phyloP scores from a whole-genome alignment of 176 grass and related monocot genomes.

The Zoysia pacifica region DNA sequence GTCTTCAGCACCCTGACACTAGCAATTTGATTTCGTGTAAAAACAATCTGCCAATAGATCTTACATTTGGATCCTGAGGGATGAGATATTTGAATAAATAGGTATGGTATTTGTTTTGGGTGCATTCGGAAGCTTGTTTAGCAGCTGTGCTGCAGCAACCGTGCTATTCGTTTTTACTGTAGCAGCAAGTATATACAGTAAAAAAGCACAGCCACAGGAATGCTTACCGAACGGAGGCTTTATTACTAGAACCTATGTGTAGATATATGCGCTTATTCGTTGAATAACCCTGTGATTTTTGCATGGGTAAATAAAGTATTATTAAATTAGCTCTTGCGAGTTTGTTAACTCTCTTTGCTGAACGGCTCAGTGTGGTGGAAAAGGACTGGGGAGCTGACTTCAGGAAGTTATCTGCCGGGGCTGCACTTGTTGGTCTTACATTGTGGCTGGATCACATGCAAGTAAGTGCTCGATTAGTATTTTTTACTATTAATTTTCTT shows the following conservation, averaged over 20 bases:
- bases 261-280: background rate
- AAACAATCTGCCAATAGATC: constrained; percentile 25
- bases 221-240: too few species aligned
- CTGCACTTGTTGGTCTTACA: constrained; percentile 79
- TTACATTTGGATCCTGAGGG: background rate
- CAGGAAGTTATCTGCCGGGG: constrained; percentile 85
- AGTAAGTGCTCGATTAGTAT: constrained; percentile 50
- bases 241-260: background rate
- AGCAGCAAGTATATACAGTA: too few species aligned
- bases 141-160: too few species aligned
- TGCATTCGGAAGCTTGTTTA: background rate
- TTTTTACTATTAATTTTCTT: background rate
- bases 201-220: too few species aligned
- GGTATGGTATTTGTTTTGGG: background rate
- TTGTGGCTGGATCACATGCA: constrained; percentile 98
- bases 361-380: constrained; percentile 64
- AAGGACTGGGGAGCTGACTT: constrained; percentile 93
- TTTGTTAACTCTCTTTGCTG: constrained; percentile 13
- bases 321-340: background rate
- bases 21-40: constrained; percentile 9
- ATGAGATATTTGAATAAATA: constrained; percentile 24
- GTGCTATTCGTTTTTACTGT: too few species aligned
- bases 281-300: background rate
- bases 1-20: background rate
- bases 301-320: constrained; percentile 14